Evolutionary conservation across 1,284 basidiomycete genomes (phyloP), one percentile per base, ranked within the genome.

Genomic region (Malassezia pachydermatis): DNA sequence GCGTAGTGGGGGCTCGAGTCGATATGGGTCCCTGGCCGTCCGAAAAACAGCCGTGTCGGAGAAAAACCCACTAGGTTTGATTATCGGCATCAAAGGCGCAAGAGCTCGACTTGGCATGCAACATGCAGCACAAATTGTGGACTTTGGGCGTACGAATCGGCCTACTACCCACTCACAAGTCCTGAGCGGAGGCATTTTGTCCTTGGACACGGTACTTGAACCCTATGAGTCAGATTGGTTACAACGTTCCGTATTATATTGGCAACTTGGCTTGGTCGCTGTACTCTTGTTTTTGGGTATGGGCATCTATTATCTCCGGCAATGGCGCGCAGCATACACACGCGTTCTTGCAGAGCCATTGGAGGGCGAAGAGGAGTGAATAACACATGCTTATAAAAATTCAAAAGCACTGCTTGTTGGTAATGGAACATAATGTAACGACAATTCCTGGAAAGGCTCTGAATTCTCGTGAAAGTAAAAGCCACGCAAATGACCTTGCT

Each of bases 381-480:
- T 24, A n/a, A n/a, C n/a, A n/a, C n/a, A n/a, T n/a, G 25, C 5
- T 35, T 44, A 76, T n/a, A 73, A 72, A 55, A 76, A 60, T 60
- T 76, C 75, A 35, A 75, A 74, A 13, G 67, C 63, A 28, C 65
- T 60, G 28, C 57, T 60, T 16, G 65, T 51, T 9, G 59, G 48
- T 23, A 65, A 54, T 7, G 75, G 71, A 0, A 73, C 65, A 56
- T 76, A 74, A n/a, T 66, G 63, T 8, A 77, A 65, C 29, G 67
- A 72, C 11, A 77, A 65, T 55, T 77, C 75, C 58, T 77, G 76
- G 59, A 75, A 87, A 81, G 84, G 84, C 63, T 87, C 84, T 46
- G 83, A 85, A 64, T 85, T 84, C 75, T 84, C 83, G 75, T 94
- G 89, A 75, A 86, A 94, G 75, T 94, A 95, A 74, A 87, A 92